A percentile compares a stretch with the other conserved stretches of the same genome.
Conservation (phyloP, 345 rosid genomes). For the Excoecaria agallocha region DNA sequence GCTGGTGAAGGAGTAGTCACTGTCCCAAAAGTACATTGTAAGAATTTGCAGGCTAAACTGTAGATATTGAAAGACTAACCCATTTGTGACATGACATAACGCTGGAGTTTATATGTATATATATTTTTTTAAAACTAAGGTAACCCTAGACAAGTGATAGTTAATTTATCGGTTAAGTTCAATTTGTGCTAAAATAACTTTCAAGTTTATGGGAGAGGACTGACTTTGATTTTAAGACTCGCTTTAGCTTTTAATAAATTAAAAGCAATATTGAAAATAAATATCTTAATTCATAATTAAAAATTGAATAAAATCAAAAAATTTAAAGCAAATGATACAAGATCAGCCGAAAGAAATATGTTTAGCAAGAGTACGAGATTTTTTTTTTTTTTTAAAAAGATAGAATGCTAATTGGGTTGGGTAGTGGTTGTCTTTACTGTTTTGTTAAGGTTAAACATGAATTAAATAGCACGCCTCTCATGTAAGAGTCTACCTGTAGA, state of each 20-base stretch:
- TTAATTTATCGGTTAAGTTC: background rate
- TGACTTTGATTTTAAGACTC: background rate
- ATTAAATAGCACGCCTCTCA: conserved; percentile 13
- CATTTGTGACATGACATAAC: conserved; percentile 8
- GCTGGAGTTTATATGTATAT: too few species aligned
- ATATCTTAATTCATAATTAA: too few species aligned
- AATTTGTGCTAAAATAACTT: background rate
- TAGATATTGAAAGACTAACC: background rate
- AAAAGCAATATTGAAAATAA: background rate
- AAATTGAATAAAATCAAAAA: too few species aligned
- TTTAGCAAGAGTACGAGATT: too few species aligned
- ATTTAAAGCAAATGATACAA: too few species aligned
- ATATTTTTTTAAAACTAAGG: background rate
- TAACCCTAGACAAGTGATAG: background rate
- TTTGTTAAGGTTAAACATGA: background rate
- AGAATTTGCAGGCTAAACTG: background rate
- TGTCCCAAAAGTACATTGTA: background rate
- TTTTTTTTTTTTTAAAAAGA: background rate
- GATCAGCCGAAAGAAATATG: too few species aligned
- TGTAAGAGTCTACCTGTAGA: background rate
- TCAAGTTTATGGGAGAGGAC: background rate
- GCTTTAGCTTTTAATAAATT: background rate
- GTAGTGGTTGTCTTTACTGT: background rate
- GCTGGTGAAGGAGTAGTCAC: background rate
- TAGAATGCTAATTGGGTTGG: background rate